These are phyloP conservation scores for Suillus paluster DNA, from an alignment of 768 basidiomycete genomes.

Conservation along the genomic window DNA sequence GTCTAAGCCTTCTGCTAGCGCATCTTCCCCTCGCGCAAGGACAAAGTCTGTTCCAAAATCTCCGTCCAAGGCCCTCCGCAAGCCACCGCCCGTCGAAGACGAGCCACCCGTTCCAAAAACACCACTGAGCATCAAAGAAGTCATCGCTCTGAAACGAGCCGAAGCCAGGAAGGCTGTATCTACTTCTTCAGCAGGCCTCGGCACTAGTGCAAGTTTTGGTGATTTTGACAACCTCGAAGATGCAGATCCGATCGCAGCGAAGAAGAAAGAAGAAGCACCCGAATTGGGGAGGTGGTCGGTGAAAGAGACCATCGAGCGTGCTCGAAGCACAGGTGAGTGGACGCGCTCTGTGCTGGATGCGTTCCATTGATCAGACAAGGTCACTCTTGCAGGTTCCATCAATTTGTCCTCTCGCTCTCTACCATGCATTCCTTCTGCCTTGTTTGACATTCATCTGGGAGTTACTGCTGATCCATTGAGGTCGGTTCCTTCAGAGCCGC, in stretches of 20 bases:
- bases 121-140: conserved; percentile 67
- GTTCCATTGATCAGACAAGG: conserved; percentile 52
- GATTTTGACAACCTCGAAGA: conserved; percentile 53
- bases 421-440: too few relatives aligned
- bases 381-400: conserved; percentile 59
- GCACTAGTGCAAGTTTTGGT: conserved; percentile 30
- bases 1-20: conserved; percentile 32
- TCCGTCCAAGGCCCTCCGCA: conserved; percentile 32
- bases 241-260: conserved; percentile 27
- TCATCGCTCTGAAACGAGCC: conserved; percentile 78
- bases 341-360: conserved; percentile 36
- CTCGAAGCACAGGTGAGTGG: conserved; percentile 72
- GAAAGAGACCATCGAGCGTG: conserved; percentile 78
- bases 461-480: conserved; percentile 72
- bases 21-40: conserved; percentile 34
- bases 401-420: conserved; percentile 76
- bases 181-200: conserved; percentile 23
- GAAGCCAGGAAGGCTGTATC: conserved; percentile 67
- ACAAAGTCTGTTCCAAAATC: conserved; percentile 44
- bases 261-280: conserved; percentile 52
- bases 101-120: conserved; percentile 35
- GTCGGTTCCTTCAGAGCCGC: conserved; percentile 65
- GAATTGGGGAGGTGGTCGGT: conserved; percentile 63
- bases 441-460: conserved; percentile 76
- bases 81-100: conserved; percentile 23